Base-by-base conservation (phyloP, 2,329 filamentous ascomycete genomes). In the Orbilia ellipsospora region DNA sequence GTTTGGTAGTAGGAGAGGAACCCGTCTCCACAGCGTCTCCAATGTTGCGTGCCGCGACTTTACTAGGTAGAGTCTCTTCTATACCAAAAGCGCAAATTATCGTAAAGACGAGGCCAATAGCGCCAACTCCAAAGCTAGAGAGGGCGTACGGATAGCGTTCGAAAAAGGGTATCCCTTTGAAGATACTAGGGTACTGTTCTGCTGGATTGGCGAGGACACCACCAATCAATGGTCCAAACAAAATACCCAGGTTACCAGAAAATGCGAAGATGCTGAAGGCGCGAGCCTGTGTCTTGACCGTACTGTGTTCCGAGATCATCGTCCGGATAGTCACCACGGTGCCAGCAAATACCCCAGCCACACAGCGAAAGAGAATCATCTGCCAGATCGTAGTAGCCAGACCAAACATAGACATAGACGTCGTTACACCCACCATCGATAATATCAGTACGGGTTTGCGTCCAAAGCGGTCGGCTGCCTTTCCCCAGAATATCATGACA, bases 251-350 rank as follows among this genome's bases (percentile, higher is more conserved):
- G 78, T 94, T 94, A 3, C 88, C 88, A 0, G 87, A 85, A 80
- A 94, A 92, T 8, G 91, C 90, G 80, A 94, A 94, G 84, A 88
- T 91, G 79, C 89, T 89, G 80, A 94, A 95, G 0, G 90, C 88
- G 28, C 86, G 83, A 0, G 92, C 91, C 82, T 94, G 91, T 0
- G 89, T 93, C 77, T 87, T 85, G 4, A 86, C 83, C 0, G 89
- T 91, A 81, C 88, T 90, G 78, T 89, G 88, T 82, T 95, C 92
- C 16, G 87, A 87, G 31, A 94, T 85, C 90, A 94, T 93, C 5
- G 91, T 89, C 28, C 92, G 86, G 66, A 94, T 88, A 4, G 91
- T 90, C 63, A 94, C 88, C 56, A 92, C 85, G 5, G 89, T 91
- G 0, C 91, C 92, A 0, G 89, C 88, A 80, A 94, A 94, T 3